Conservation (phyloP, 2,329 filamentous ascomycete genomes). For the Reticulascus tulasneorum region DNA sequence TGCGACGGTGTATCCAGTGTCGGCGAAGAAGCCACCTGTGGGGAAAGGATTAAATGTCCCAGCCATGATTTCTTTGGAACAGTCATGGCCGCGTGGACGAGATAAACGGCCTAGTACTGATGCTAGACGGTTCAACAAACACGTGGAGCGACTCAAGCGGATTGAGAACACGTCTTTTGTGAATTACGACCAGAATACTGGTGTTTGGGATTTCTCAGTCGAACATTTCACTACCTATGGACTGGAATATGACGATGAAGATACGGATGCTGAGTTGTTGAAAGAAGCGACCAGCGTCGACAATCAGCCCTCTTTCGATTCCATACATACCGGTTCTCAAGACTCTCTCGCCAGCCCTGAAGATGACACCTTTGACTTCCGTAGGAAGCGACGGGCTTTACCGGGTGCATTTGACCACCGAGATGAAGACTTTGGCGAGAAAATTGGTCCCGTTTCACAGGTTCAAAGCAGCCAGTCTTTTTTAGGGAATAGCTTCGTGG, state of each 20-base stretch:
- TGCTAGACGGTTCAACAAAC: slow-evolving; percentile 70
- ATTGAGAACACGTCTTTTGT: slow-evolving; percentile 80
- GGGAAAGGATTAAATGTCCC: slow-evolving; percentile 92
- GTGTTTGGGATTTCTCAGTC: slow-evolving; percentile 89
- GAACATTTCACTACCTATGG: slow-evolving; percentile 96
- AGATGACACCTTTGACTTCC: slow-evolving; percentile 58
- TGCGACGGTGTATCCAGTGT: slow-evolving; percentile 81
- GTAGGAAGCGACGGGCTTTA: slow-evolving; percentile 45
- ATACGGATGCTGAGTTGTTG: slow-evolving; percentile 44
- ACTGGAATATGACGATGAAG: slow-evolving; percentile 74
- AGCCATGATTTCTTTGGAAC: slow-evolving; percentile 79
- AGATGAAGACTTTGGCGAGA: slow-evolving; percentile 42
- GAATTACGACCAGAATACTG: slow-evolving; percentile 72
- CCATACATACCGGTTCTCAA: slow-evolving; percentile 19
- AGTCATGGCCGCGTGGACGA: slow-evolving; percentile 79
- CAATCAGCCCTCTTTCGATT: background rate
- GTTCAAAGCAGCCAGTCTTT: slow-evolving; percentile 63
- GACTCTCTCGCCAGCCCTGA: slow-evolving; percentile 33
- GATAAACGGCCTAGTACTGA: slow-evolving; percentile 51
- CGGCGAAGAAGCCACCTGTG: slow-evolving; percentile 72
- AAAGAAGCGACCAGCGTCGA: background rate
- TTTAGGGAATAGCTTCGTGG: slow-evolving; percentile 89
- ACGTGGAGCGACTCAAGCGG: slow-evolving; percentile 74
- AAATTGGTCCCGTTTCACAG: slow-evolving; percentile 35
- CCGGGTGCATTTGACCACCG: slow-evolving; percentile 79